A percentile compares a stretch with the other conserved stretches of the same genome.
Evolutionary conservation across 306 rosid species (phyloP).

Genomic region (Casuarina cunninghamiana): DNA sequence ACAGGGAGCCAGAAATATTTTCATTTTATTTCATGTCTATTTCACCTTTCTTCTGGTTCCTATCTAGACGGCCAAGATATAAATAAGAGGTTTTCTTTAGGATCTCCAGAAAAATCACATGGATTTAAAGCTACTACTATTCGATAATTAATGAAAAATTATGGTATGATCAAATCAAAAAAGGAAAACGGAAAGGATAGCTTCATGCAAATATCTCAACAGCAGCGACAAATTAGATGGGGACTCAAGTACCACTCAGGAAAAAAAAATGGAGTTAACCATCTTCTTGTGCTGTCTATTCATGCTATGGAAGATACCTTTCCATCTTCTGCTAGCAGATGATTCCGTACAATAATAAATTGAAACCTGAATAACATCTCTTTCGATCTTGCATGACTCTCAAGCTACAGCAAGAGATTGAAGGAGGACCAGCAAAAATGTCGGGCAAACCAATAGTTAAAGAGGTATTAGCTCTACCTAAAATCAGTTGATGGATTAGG

Average conservation of each 20-base stretch:
- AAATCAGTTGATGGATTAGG: slow-evolving; percentile 96
- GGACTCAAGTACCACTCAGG: not conserved
- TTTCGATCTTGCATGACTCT: not conserved
- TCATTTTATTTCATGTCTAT: not conserved
- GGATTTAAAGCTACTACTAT: not conserved
- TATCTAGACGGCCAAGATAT: not conserved
- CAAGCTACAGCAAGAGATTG: not conserved
- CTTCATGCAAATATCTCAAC: not conserved
- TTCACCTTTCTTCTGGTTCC: not conserved
- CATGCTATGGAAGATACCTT: not conserved
- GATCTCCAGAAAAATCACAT: not conserved
- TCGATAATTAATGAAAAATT: not conserved
- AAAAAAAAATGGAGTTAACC: not conserved
- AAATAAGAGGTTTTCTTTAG: not conserved
- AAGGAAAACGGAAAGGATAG: not conserved
- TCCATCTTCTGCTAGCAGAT: not conserved
- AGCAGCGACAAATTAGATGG: not conserved
- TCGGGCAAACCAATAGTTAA: not conserved
- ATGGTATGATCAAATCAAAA: not conserved
- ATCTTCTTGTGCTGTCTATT: not conserved
- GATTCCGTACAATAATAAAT: not conserved
- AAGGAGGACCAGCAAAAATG: not conserved
- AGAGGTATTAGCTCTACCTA: slow-evolving; percentile 43
- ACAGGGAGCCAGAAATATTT: not conserved
- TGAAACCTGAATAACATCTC: not conserved